Percentiles rank a stretch among this genome's conserved stretches.
Evolutionary conservation across 495 filamentous ascomycete genomes (phyloP).

Genomic region (Chaetomium cochliodes): DNA sequence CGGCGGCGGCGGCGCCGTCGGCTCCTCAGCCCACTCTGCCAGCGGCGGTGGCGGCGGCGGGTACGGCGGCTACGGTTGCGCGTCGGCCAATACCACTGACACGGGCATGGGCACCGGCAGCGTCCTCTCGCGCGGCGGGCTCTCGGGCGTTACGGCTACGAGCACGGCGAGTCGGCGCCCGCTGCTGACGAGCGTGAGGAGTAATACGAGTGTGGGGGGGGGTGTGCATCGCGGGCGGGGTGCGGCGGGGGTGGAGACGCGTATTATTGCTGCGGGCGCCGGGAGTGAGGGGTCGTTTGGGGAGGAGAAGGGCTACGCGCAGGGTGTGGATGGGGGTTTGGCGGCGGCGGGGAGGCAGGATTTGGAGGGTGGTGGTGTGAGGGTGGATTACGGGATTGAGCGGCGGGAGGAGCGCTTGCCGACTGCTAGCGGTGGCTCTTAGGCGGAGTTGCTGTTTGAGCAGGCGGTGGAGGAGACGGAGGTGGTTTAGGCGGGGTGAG

Average conservation of each 20-base stretch:
- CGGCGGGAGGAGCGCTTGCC: conserved; percentile 11
- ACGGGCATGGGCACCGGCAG: neutral
- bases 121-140: neutral
- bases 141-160: neutral
- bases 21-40: no score
- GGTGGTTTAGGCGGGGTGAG: neutral
- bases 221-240: neutral
- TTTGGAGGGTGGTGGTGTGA: conserved; percentile 6
- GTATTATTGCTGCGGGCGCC: conserved; percentile 8
- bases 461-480: neutral
- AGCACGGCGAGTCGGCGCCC: neutral
- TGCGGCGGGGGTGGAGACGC: conserved; percentile 1
- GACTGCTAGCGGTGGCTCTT: neutral
- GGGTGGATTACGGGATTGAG: conserved; percentile 17
- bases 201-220: neutral
- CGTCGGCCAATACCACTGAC: no score
- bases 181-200: neutral
- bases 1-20: neutral
- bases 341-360: neutral
- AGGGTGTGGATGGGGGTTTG: neutral
- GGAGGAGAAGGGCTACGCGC: neutral
- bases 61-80: neutral
- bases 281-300: neutral
- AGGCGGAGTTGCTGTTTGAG: conserved; percentile 12
- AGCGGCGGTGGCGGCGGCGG: neutral